A percentile compares a stretch with the other conserved stretches of the same genome.
Conservation (phyloP, 768 basidiomycete species). For the Agaricus sinodeliciosus region DNA sequence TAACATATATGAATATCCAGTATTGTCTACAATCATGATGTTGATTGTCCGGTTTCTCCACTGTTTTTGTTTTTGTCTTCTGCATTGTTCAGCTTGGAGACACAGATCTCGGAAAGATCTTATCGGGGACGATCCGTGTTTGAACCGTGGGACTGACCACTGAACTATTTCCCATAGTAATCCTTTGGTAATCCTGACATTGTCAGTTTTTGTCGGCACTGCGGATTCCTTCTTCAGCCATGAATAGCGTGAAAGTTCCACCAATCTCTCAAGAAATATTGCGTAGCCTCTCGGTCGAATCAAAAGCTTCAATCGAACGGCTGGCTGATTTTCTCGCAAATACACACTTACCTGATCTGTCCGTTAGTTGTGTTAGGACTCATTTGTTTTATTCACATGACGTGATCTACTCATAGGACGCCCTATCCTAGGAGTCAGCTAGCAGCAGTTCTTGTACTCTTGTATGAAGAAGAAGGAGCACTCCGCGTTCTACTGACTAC, state of each 20-base stretch:
- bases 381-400: constrained; percentile 7
- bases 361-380: constrained; percentile 26
- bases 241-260: constrained; percentile 3
- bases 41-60: neutral
- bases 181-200: too few species aligned
- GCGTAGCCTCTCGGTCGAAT: constrained; percentile 20
- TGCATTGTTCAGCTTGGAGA: neutral
- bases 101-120: too few species aligned
- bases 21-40: too few species aligned
- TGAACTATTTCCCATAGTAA: neutral
- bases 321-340: constrained; percentile 2
- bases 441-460: constrained; percentile 73
- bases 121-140: too few species aligned
- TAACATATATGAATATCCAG: too few species aligned
- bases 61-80: neutral
- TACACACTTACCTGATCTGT: constrained; percentile 30
- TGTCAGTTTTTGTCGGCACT: neutral
- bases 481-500: constrained; percentile 82
- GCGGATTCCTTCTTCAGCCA: neutral
- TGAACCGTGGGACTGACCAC: too few species aligned
- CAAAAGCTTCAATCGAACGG: constrained; percentile 11
- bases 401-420: constrained; percentile 20
- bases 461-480: constrained; percentile 64
- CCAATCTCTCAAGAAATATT: constrained; percentile 16
- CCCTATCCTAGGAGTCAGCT: constrained; percentile 34